These are phyloP conservation scores for Cystofilobasidium bisporidii DNA, from an alignment of 768 basidiomycete genomes.

Conservation along the genomic window DNA sequence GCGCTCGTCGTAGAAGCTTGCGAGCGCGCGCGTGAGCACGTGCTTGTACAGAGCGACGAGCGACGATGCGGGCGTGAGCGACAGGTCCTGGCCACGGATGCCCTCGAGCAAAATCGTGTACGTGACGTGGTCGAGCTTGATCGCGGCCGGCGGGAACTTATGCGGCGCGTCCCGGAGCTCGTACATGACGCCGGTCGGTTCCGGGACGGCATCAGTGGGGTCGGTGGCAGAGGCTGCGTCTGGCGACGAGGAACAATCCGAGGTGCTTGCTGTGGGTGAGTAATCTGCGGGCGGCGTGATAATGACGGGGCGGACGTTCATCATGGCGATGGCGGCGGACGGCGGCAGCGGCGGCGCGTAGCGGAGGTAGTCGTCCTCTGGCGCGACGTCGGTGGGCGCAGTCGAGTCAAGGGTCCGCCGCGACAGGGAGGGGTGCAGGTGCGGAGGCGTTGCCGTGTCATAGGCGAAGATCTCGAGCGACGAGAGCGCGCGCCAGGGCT, in stretches of 20 bases:
- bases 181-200: background rate
- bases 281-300: background rate
- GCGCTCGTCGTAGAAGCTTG: conserved; percentile 9
- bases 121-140: background rate
- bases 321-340: conserved; percentile 1
- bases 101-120: conserved; percentile 11
- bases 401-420: background rate
- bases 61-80: background rate
- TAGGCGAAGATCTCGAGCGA: conserved; percentile 18
- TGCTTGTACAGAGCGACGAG: conserved; percentile 16
- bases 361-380: background rate
- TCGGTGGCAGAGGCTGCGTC: background rate
- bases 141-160: background rate
- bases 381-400: background rate
- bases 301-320: background rate
- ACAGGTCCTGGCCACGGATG: background rate
- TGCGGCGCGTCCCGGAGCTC: background rate
- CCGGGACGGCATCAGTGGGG: background rate
- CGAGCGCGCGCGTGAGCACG: conserved; percentile 17
- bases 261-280: background rate
- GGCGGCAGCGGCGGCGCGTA: conserved; percentile 15
- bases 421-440: conserved; percentile 6
- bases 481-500: conserved; percentile 8
- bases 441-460: background rate
- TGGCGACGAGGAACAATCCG: background rate